Evolutionary conservation across 148 eudicot species (phyloP).

Genomic region (Fagopyrum tataricum): DNA sequence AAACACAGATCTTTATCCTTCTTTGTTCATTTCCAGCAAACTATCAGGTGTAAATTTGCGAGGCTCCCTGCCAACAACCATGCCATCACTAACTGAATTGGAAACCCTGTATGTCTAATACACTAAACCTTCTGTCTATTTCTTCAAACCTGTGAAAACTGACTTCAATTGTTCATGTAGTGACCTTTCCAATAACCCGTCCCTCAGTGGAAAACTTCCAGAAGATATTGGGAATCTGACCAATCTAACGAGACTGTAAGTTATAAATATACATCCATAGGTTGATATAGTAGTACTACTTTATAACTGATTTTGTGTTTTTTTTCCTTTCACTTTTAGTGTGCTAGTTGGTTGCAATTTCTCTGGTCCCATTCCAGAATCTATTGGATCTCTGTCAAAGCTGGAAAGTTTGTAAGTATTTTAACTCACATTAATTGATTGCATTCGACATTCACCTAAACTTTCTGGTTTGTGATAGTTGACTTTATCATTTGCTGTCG

Average conservation of each 20-base stretch:
- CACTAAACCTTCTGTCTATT: background rate
- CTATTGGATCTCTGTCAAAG: constrained; percentile 53
- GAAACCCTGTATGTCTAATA: constrained; percentile 6
- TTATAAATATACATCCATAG: constrained; percentile 6
- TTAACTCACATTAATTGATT: background rate
- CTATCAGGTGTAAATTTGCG: constrained; percentile 1
- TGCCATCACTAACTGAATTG: background rate
- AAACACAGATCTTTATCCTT: background rate
- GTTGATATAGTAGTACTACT: background rate
- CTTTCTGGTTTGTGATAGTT: background rate
- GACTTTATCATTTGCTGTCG: background rate
- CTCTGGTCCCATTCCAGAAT: constrained; percentile 59
- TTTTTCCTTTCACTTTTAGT: constrained; percentile 27
- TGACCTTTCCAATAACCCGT: constrained; percentile 6
- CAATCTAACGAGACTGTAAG: constrained; percentile 60
- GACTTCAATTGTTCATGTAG: background rate
- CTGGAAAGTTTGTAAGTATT: background rate
- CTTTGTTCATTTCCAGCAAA: background rate
- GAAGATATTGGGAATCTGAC: constrained; percentile 46
- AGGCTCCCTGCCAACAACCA: background rate
- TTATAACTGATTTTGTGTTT: background rate
- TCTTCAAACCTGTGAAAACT: background rate
- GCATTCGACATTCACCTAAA: background rate
- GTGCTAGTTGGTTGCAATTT: constrained; percentile 73
- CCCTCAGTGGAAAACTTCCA: constrained; percentile 49